Evolutionary conservation across 306 rosid species (phyloP), one percentile per base, ranked within the genome.

Genomic region (Glycine tomentella): DNA sequence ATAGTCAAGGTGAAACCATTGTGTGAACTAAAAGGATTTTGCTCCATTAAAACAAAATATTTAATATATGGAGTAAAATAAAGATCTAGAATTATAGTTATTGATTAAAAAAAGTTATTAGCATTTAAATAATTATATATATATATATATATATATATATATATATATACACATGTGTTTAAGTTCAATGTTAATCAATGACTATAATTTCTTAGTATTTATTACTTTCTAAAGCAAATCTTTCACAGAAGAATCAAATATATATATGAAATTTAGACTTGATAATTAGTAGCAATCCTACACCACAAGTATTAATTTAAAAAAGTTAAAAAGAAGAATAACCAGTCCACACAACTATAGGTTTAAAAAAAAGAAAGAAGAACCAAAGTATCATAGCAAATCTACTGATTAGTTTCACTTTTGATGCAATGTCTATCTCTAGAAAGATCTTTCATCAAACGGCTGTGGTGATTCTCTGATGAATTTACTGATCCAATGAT

Each of bases 401-500:
- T 70, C 13, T 58, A 49, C 25, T 49, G 75, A 70, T 25, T 46
- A 68, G 50, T 70, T 70, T 13, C 61, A 13, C 17, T 7, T 68
- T 69, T 20, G 14, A 45, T 71, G 73, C 74, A 67, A 62, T 77
- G 82, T 73, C 40, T 46, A 36, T 48, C 59, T 44, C 25, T 12
- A 12, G 46, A 69, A 69, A 55, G 65, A 38, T 66, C 63, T 72
- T 15, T 52, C 79, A 85, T 80, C 79, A 53, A 48, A 77, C 13
- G 80, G 80, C 62, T 72, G 66, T 66, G 46, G 13, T 34, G 63
- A 80, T 85, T 87, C 79, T 71, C 69, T 68, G 64, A 52, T 82
- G 61, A 51, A 16, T 67, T 82, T 78, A 38, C 67, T 17, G 57
- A 58, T 55, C 42, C 59, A 66, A 79, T 74, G 68, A 72, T 45